A percentile compares a stretch with the other conserved stretches of the same genome.
Conservation (phyloP, 2,329 filamentous ascomycete species). For the Botrytis elliptica region DNA sequence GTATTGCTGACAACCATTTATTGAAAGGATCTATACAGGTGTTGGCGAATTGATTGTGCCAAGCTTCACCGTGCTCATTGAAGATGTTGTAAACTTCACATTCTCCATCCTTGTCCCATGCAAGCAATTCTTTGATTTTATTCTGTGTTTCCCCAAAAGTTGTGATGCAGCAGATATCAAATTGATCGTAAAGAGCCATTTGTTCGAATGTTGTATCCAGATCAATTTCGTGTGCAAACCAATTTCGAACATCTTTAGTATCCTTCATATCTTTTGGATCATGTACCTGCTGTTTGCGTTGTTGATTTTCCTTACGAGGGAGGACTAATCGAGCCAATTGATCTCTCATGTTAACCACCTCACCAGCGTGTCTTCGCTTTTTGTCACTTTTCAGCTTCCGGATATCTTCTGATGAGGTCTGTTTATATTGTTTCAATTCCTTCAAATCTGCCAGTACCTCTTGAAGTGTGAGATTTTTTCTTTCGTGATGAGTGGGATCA, state of each 20-base stretch:
- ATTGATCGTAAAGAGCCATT: background rate
- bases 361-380: background rate
- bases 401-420: too few relatives aligned
- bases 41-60: background rate
- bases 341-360: background rate
- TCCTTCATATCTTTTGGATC: background rate
- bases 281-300: background rate
- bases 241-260: background rate
- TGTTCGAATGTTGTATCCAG: background rate
- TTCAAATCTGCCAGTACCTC: too few relatives aligned
- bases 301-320: background rate
- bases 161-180: background rate
- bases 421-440: too few relatives aligned
- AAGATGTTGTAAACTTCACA: background rate
- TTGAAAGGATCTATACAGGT: background rate
- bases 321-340: background rate
- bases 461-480: background rate
- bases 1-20: background rate
- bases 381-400: too few relatives aligned
- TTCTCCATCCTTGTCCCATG: background rate
- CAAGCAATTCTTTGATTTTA: background rate
- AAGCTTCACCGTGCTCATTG: background rate
- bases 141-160: background rate
- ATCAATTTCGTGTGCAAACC: background rate
- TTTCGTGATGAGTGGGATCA: background rate